These are phyloP conservation scores for Perilla frutescens DNA, from an alignment of 257 asterid genomes.

Conservation along the genomic window DNA sequence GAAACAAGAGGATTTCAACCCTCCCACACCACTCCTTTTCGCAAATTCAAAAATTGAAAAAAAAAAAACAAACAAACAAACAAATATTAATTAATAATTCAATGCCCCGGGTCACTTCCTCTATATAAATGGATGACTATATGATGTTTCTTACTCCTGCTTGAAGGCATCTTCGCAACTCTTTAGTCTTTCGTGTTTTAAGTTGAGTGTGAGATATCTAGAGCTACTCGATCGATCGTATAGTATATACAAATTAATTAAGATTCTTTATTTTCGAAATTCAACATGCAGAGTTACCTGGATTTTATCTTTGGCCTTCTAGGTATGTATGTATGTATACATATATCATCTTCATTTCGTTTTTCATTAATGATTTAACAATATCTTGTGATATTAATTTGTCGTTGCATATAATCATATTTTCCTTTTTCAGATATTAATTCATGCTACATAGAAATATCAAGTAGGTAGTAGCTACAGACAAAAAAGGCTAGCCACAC, in stretches of 20 bases:
- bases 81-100: no score
- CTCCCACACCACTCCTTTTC: conserved; percentile 27
- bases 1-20: conserved; percentile 27
- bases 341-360: neutral
- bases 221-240: no score
- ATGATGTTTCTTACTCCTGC: conserved; percentile 12
- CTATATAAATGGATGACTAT: conserved; percentile 39
- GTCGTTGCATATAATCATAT: no score
- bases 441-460: no score
- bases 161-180: neutral
- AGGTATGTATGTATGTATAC: conserved; percentile 23
- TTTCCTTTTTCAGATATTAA: no score
- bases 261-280: neutral
- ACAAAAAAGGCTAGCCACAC: no score
- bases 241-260: no score
- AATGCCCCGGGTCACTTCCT: no score
- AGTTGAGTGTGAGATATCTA: no score
- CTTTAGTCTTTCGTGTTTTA: neutral
- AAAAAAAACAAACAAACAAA: no score
- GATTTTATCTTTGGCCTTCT: conserved; percentile 51
- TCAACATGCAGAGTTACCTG: conserved; percentile 42
- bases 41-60: neutral
- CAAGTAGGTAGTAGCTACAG: no score
- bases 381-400: no score
- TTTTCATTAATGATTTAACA: neutral